Evolutionary conservation across 352 stramenopile species (phyloP).

Genomic region (Globisporangium polare): DNA sequence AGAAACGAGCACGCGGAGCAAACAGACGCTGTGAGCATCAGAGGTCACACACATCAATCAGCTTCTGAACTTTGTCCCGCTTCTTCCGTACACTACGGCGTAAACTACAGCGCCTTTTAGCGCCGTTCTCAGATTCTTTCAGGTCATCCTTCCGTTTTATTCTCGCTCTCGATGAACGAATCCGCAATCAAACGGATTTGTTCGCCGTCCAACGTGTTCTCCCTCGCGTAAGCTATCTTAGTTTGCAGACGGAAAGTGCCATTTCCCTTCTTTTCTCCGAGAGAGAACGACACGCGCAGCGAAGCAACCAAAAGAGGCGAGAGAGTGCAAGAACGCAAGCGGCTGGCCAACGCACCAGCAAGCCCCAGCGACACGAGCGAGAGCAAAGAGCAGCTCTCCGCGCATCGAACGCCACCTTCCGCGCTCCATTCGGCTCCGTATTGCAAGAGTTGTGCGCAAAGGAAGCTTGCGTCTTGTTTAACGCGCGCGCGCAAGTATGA

Average conservation of each 20-base stretch:
- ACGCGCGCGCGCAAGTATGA: constrained; percentile 16
- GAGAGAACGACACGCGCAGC: not conserved
- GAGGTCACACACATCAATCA: constrained; percentile 7
- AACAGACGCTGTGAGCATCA: constrained; percentile 3
- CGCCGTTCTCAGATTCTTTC: constrained; percentile 6
- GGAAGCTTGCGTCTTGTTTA: not conserved
- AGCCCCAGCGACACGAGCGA: not conserved
- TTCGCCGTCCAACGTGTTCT: not conserved
- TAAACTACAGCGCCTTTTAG: not conserved
- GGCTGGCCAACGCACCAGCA: not conserved
- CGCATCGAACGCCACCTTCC: not conserved
- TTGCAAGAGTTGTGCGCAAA: not conserved
- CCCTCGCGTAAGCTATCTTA: not conserved
- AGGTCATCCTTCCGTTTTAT: not conserved
- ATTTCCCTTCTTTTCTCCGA: constrained; percentile 2
- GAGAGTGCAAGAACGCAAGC: not conserved
- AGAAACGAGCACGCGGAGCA: not conserved
- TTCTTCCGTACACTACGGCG: not conserved
- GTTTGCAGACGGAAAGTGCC: not conserved
- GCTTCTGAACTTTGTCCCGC: not conserved
- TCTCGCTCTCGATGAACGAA: not conserved
- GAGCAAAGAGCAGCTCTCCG: not conserved
- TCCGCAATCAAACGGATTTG: not conserved
- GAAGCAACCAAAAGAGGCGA: not conserved
- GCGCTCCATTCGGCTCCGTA: not conserved